Base-by-base conservation (phyloP, 2,329 filamentous ascomycete genomes). In the Aspergillus carbonarius region DNA sequence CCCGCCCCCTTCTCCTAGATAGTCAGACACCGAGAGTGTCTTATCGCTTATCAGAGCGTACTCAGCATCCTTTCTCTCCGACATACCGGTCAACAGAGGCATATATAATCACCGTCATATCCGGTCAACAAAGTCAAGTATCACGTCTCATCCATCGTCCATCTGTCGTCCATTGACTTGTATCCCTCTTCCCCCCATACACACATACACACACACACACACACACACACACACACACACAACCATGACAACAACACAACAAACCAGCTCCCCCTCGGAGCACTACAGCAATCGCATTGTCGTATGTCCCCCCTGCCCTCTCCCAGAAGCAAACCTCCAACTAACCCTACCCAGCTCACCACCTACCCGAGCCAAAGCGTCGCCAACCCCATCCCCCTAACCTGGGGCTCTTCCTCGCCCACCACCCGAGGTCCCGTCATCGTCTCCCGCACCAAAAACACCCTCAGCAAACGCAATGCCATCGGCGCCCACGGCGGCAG, bases 321-420 rank as follows among this genome's bases (percentile, higher is more conserved):
- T 32, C 10, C 3, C 12, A 18, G 5, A 23, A 3, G 5, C 5
- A 23, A 23, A 2, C 15, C 4, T 4, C 10, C 8, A 48, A 10
- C 5, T 57, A 47, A n/a, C 25, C 15, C 17, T 20, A 8, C 18
- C 20, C 57, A 74, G 71, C 73, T 90, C 64, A 90, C 88, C 52
- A 96, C 93, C 6, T 97, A 98, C 76, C 93, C 93, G 25, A 92
- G 91, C 67, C 93, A 97, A 78, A 92, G 91, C 65, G 93, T 93
- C 63, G 93, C 98, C 75, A 91, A 96, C 64, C 93, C 93, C n/a
- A 79, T 97, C 53, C 85, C 87, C 18, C 86, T 98, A 82, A 83
- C 90, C 66, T 98, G 93, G 93, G 93, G 93, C 51, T 86, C 91
- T 54, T 78, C 84, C 54, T 90, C 96, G 72, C 86, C 91, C 39